A percentile compares a stretch with the other conserved stretches of the same genome.
phyloP scores from a whole-genome alignment of 1,139 yeast genomes.

The Zygoascus sp. region DNA sequence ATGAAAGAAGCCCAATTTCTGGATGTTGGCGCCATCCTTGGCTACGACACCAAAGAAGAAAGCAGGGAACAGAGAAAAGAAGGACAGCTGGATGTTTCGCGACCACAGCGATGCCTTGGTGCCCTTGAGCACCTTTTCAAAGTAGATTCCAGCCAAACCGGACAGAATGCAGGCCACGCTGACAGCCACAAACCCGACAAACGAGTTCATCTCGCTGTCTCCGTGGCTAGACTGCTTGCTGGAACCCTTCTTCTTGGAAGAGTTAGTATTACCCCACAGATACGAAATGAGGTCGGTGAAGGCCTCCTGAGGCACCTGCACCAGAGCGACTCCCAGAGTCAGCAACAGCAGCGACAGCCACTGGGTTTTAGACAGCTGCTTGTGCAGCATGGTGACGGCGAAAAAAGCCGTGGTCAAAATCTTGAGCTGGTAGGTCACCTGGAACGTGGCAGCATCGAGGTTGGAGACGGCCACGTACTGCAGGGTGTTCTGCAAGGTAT shows the following conservation, averaged over 20 bases:
- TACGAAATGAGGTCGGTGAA: slow-evolving; percentile 22
- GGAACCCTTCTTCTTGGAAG: background rate
- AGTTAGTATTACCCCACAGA: slow-evolving; percentile 5
- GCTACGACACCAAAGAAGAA: slow-evolving; percentile 36
- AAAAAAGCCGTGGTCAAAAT: slow-evolving; percentile 43
- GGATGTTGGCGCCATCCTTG: slow-evolving; percentile 36
- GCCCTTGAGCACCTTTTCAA: slow-evolving; percentile 41
- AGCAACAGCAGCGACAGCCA: slow-evolving; percentile 38
- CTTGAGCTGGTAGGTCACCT: slow-evolving; percentile 42
- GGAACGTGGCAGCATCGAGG: slow-evolving; percentile 42
- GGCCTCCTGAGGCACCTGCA: slow-evolving; percentile 38
- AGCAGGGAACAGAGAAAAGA: slow-evolving; percentile 41
- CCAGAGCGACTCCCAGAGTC: slow-evolving; percentile 40
- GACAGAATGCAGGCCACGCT: slow-evolving; percentile 37
- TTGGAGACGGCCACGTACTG: slow-evolving; percentile 42
- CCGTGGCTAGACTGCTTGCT: slow-evolving; percentile 8
- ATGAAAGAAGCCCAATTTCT: slow-evolving; percentile 38
- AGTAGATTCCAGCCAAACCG: slow-evolving; percentile 42
- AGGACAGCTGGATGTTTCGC: slow-evolving; percentile 39
- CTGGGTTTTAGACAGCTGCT: slow-evolving; percentile 32
- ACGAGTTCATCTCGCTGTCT: slow-evolving; percentile 26
- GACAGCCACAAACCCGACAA: slow-evolving; percentile 38
- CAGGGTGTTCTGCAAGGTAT: slow-evolving; percentile 40
- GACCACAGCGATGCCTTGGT: slow-evolving; percentile 38
- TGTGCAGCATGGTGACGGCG: slow-evolving; percentile 39